A percentile compares a stretch with the other conserved stretches of the same genome.
Evolutionary conservation across 495 filamentous ascomycete genomes (phyloP).

Genomic region (Aspergillus avenaceus): DNA sequence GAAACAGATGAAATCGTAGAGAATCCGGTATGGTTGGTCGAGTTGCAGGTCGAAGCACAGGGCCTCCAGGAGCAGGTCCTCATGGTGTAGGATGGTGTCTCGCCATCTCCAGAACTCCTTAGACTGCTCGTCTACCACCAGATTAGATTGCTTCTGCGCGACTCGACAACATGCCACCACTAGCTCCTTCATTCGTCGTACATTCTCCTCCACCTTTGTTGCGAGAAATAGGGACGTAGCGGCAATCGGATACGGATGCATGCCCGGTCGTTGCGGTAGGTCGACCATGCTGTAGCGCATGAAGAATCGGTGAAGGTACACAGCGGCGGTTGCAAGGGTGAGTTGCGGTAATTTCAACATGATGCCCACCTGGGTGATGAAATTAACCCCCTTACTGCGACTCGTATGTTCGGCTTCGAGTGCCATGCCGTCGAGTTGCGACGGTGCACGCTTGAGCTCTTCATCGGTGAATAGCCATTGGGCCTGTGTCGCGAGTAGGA

Average conservation of each 20-base stretch:
- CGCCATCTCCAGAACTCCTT: constrained; percentile 98
- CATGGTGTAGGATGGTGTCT: constrained; percentile 83
- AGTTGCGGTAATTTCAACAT: constrained; percentile 88
- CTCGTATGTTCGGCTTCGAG: constrained; percentile 69
- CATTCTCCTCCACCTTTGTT: constrained; percentile 95
- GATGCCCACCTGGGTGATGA: constrained; percentile 91
- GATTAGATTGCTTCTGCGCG: constrained; percentile 84
- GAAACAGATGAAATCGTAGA: constrained; percentile 71
- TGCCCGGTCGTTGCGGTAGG: constrained; percentile 53
- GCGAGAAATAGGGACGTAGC: constrained; percentile 89
- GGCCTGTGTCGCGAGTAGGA: constrained; percentile 50
- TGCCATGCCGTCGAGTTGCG: constrained; percentile 75
- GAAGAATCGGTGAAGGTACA: constrained; percentile 92
- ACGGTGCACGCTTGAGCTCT: constrained; percentile 78
- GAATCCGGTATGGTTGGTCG: constrained; percentile 74
- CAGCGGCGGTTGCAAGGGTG: constrained; percentile 84
- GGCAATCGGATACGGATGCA: constrained; percentile 87
- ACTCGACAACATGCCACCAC: constrained; percentile 90
- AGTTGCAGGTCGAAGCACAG: constrained; percentile 92
- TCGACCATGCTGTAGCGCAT: constrained; percentile 80
- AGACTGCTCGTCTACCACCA: constrained; percentile 86
- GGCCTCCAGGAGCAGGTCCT: constrained; percentile 85
- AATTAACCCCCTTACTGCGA: constrained; percentile 88
- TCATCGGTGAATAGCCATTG: constrained; percentile 91
- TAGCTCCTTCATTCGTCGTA: constrained; percentile 87